Evolutionary conservation across 306 rosid species (phyloP), one percentile per base, ranked within the genome.

Genomic region (Vigna nakashimae): DNA sequence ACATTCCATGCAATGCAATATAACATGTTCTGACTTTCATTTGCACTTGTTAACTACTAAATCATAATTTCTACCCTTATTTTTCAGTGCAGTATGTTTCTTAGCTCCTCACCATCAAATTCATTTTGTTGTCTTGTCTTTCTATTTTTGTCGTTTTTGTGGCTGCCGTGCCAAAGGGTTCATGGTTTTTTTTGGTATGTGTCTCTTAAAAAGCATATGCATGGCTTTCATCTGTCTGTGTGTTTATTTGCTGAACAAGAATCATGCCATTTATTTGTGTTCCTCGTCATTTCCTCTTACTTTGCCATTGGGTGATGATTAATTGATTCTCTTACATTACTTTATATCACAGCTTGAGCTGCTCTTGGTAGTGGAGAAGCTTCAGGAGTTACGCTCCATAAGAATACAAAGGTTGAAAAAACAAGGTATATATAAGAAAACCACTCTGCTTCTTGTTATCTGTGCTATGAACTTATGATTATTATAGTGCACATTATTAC

Each of bases 381-480:
- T 91, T 82, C 92, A 95, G 83, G 97, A 92, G 78, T 83, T 94
- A 71, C 97, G 92, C 22, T 88, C 95, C 60, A 84, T 91, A 69
- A 91, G 96, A 85, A 91, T 92, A 78, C 91, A 91, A 36, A 95
- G 90, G 66, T 79, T 95, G 95, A 92, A 92, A 85, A 95, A 90
- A 76, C 98, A 95, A 80, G 98, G 97, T 83, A 86, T 74, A 4
- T 8, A 68, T 56, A 15, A 78, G 68, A 78, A 68, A 77, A 53
- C 34, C 34, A 5, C 22, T 57, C 62, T 63, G 42, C 62, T 45
- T 51, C 50, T 78, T 13, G 53, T 77, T 77, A 77, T 71, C 49
- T 43, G 52, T 46, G 52, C 55, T 45, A 69, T 45, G 50, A 12
- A 45, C 50, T 45, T 45, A 45, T 65, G 74, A 71, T 73, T 72